A percentile compares a stretch with the other conserved stretches of the same genome.
phyloP scores from a whole-genome alignment of 2,329 filamentous ascomycete genomes.

The Pseudogymnoascus sp. region DNA sequence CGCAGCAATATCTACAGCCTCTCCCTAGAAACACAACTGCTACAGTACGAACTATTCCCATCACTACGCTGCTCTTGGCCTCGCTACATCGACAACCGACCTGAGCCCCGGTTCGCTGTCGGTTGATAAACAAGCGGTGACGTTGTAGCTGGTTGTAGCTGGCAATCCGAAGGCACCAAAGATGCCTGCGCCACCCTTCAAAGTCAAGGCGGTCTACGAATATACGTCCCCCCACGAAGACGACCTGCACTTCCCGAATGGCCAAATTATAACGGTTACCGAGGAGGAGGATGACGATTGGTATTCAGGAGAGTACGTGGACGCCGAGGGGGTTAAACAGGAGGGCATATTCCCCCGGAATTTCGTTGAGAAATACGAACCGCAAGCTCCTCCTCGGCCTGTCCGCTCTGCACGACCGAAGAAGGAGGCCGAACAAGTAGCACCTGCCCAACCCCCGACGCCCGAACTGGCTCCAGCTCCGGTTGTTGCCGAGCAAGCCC shows the following conservation, averaged over 20 bases:
- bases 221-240: slow-evolving; percentile 91
- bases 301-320: slow-evolving; percentile 83
- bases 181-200: slow-evolving; percentile 71
- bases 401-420: slow-evolving; percentile 61
- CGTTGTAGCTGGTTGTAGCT: slow-evolving; percentile 5
- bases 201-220: slow-evolving; percentile 93
- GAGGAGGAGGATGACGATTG: slow-evolving; percentile 90
- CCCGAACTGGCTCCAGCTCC: slow-evolving; percentile 20
- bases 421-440: slow-evolving; percentile 38
- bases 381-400: slow-evolving; percentile 80
- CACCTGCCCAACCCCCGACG: slow-evolving; percentile 33
- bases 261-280: slow-evolving; percentile 89
- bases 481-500: neutral
- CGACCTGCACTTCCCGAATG: slow-evolving; percentile 77
- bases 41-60: slow-evolving; percentile 1
- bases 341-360: slow-evolving; percentile 92
- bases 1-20: neutral
- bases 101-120: slow-evolving; percentile 1
- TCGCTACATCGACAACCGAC: slow-evolving; percentile 3
- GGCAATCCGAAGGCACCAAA: slow-evolving; percentile 26
- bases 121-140: slow-evolving; percentile 9
- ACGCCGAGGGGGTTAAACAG: slow-evolving; percentile 64
- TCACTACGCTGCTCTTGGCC: neutral
- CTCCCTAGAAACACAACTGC: neutral
- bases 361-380: slow-evolving; percentile 95